These are phyloP conservation scores for Epichloe aotearoae DNA, from an alignment of 2,329 filamentous ascomycete genomes.

Conservation along the genomic window DNA sequence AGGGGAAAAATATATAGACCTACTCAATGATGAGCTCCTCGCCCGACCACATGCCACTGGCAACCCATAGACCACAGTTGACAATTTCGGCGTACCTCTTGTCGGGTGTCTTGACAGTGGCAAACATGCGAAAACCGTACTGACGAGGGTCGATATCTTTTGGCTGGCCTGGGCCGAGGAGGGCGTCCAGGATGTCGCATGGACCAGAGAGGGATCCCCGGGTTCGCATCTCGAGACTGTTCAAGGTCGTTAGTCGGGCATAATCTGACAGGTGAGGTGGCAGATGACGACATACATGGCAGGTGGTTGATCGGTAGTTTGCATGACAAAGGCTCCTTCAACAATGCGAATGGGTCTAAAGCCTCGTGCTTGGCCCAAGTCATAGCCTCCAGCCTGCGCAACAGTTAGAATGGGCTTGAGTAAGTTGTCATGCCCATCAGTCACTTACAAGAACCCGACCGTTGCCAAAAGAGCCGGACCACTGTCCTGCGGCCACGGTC, in stretches of 20 bases:
- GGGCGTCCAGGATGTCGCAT: constrained; percentile 27
- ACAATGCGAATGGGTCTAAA: constrained; percentile 29
- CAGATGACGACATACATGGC: constrained; percentile 24
- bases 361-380: constrained; percentile 27
- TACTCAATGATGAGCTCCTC: constrained; percentile 34
- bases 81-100: constrained; percentile 34
- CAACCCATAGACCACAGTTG: constrained; percentile 37
- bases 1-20: constrained; percentile 8
- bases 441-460: constrained; percentile 32
- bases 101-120: constrained; percentile 36
- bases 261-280: neutral
- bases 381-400: constrained; percentile 27
- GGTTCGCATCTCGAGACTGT: constrained; percentile 30
- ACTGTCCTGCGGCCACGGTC: constrained; percentile 32
- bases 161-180: constrained; percentile 24
- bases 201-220: constrained; percentile 34
- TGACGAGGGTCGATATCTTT: constrained; percentile 28
- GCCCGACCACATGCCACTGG: constrained; percentile 32
- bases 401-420: constrained; percentile 6
- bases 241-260: neutral
- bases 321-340: constrained; percentile 35
- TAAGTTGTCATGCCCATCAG: neutral
- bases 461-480: constrained; percentile 35
- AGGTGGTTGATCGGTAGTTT: constrained; percentile 32
- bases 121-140: constrained; percentile 36